Base-by-base conservation (phyloP, 768 basidiomycete genomes). In the Trametes cingulata region DNA sequence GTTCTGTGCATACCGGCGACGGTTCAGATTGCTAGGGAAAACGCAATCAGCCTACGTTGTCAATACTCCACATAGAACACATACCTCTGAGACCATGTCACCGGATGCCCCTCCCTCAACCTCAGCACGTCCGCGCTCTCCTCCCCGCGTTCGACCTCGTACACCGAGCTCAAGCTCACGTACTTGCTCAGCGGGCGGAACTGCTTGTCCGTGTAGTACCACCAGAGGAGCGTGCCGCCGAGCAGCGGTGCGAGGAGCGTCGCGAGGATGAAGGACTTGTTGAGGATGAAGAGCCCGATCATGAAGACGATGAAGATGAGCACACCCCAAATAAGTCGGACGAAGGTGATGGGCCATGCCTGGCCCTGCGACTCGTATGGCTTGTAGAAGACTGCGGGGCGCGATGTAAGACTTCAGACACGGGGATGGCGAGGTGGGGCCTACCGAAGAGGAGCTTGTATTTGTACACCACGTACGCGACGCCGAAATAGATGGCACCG, bases 331-430 rank as follows among this genome's bases (percentile, higher is more conserved):
- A 95, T 88, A 40, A 97, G 84, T 7, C 96, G 90, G 25, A 86
- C 82, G 72, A 95, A 98, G 0, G 97, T 95, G 65, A 98, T 86
- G 0, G 94, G 93, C 96, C 97, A 98, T 1, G 95, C 97, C 76
- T 98, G 95, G 2, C 97, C 97, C 66, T 90, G 91, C 2, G 91
- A 93, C 75, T 98, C 95, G 74, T 98, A 98, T 0, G 97, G 96
- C 69, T 98, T 98, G 78, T 97, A 97, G 78, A 96, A 98, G 19
- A 98, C 95, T 97, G 69, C 0, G 45, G 47, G 0, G 25, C 20
- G 22, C 7, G 33, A 33, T 43, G 36, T 39, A 41, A 53, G 12
- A 15, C 37, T 22, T n/a, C 55, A 35, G n/a, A 60, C 29, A 41
- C 22, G 36, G 22, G 36, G 3, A 9, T 25, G 36, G 6, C 3